These are phyloP conservation scores for Leccinellum albellum DNA, from an alignment of 768 basidiomycete genomes.

Conservation along the genomic window DNA sequence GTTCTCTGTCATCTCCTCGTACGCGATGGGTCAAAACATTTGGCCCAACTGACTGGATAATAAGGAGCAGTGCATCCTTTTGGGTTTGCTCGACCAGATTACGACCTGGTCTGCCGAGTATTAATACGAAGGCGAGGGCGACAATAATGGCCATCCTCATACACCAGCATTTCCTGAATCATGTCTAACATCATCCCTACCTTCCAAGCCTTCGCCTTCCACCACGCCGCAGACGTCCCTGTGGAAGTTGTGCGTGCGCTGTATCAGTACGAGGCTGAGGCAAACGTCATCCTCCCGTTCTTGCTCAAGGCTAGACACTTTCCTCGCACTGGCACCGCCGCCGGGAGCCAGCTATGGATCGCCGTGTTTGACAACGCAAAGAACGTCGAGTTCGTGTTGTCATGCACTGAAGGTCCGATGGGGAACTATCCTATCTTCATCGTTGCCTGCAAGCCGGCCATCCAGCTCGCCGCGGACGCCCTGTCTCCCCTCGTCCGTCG, in stretches of 20 bases:
- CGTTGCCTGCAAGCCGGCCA: slow-evolving; percentile 11
- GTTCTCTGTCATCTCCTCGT: background rate
- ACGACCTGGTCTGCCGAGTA: background rate
- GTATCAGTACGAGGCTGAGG: slow-evolving; percentile 24
- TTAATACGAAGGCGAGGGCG: background rate
- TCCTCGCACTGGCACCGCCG: background rate
- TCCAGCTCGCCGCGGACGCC: slow-evolving; percentile 11
- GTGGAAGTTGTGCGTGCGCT: slow-evolving; percentile 30
- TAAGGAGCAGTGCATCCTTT: background rate
- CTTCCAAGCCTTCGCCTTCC: slow-evolving; percentile 5
- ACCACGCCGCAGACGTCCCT: slow-evolving; percentile 14
- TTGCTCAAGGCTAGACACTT: slow-evolving; percentile 28
- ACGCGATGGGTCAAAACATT: no score
- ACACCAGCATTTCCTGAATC: slow-evolving; percentile 2
- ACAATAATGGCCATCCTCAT: background rate
- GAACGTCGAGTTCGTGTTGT: slow-evolving; percentile 40
- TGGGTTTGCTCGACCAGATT: background rate
- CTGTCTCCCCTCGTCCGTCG: slow-evolving; percentile 9
- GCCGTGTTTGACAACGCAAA: slow-evolving; percentile 18
- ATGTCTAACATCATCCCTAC: slow-evolving; percentile 13
- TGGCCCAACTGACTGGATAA: no score
- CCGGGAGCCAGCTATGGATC: slow-evolving; percentile 30
- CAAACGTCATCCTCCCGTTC: slow-evolving; percentile 42
- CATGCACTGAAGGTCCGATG: slow-evolving; percentile 52
- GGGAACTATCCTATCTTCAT: slow-evolving; percentile 58